Base-by-base conservation (phyloP, 495 filamentous ascomycete species). In the Xylaria telfairii region DNA sequence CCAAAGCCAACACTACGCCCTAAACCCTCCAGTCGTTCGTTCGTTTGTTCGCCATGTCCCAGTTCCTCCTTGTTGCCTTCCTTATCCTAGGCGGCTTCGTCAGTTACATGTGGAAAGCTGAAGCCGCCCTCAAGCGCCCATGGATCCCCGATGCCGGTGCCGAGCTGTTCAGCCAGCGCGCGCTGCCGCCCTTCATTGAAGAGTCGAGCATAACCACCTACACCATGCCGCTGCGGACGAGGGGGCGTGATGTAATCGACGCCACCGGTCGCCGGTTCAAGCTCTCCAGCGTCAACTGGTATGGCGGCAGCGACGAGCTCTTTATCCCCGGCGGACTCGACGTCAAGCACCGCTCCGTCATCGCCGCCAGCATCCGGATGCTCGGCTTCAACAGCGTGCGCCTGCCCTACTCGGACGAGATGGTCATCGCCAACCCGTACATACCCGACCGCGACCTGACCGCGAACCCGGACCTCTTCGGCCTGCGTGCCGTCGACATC, bases 341-440 rank as follows among this genome's bases (percentile, higher is more conserved):
- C 51, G 73, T 87, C 6, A 84, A 83, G 71, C 87, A 90, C 74
- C 87, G 88, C 19, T 78, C 75, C 56, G 81, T 83, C 10, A 90
- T 90, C 67, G 87, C 88, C 2, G 39, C 65, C 26, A 83, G 83
- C 24, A 86, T 90, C 72, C 80, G 83, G 21, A 63, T 68, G 19
- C 76, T 90, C 41, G 88, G 88, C 17, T 90, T 90, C 80, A 90
- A 90, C 78, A 88, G 86, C 73, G 88, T 90, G 70, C 81, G 88
- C 9, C 71, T 90, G 63, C 88, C 88, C 8, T 90, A 90, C 77
- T 80, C 83, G 13, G 88, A 90, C 72, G 87, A 90, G 80, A 83
- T 90, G 80, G 87, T 90, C 46, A 79, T 82, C 5, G 57, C 74
- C 0, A 89, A 90, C 70, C 87, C 87, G 2, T 69, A 76, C 9